Evolutionary conservation across 768 basidiomycete genomes (phyloP).

Genomic region (Lactarius evosmus): DNA sequence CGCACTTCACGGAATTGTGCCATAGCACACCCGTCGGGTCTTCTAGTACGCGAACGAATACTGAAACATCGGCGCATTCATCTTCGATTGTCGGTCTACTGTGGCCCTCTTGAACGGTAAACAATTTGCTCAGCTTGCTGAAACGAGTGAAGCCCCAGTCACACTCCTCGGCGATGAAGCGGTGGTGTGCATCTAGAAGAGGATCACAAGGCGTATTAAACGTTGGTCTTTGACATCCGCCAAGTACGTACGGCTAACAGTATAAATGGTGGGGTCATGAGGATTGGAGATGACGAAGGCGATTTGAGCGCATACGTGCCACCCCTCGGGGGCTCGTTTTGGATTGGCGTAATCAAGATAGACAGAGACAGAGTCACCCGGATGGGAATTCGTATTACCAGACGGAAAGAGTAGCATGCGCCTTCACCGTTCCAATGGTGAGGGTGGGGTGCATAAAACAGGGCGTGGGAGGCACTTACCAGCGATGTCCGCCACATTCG

Average conservation of each 20-base stretch:
- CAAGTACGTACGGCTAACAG: slow-evolving; percentile 81
- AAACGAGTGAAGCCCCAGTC: slow-evolving; percentile 99
- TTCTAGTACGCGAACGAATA: slow-evolving; percentile 94
- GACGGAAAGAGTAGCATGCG: slow-evolving; percentile 97
- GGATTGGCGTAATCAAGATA: slow-evolving; percentile 99
- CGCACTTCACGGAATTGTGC: slow-evolving; percentile 99
- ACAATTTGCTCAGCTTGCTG: slow-evolving; percentile 93
- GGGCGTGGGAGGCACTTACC: slow-evolving; percentile 48
- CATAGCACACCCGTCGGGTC: slow-evolving; percentile 98
- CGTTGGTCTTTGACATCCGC: background rate
- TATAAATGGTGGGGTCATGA: slow-evolving; percentile 91
- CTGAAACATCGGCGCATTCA: slow-evolving; percentile 91
- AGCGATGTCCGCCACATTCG: slow-evolving; percentile 96
- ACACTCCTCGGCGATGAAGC: slow-evolving; percentile 98
- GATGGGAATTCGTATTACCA: slow-evolving; percentile 97
- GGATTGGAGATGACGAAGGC: slow-evolving; percentile 96
- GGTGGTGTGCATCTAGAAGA: slow-evolving; percentile 88
- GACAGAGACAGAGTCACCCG: slow-evolving; percentile 98
- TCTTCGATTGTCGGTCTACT: slow-evolving; percentile 91
- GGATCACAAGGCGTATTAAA: background rate
- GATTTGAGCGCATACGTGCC: slow-evolving; percentile 99
- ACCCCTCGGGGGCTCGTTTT: slow-evolving; percentile 94
- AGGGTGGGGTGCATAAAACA: slow-evolving; percentile 8
- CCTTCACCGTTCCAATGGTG: slow-evolving; percentile 48
- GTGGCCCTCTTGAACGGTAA: slow-evolving; percentile 77